phyloP scores from a whole-genome alignment of 1,284 basidiomycete species.

The Takashimella koratensis region DNA sequence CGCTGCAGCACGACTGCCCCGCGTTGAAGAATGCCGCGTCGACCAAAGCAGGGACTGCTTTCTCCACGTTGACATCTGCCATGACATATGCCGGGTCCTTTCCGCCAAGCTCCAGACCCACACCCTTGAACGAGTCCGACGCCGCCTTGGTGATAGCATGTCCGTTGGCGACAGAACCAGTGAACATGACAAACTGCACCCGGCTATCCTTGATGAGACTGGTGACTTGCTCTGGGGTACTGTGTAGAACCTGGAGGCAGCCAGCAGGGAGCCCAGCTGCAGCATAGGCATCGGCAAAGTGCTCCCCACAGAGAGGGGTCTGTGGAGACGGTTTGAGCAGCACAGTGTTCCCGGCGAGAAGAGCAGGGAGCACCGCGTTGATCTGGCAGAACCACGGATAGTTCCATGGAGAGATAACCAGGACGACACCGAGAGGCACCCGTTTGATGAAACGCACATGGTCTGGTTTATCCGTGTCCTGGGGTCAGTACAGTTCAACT shows the following conservation, averaged over 20 bases:
- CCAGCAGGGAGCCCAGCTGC: conserved; percentile 72
- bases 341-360: conserved; percentile 81
- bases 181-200: conserved; percentile 83
- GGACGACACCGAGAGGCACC: conserved; percentile 79
- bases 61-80: conserved; percentile 76
- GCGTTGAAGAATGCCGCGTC: conserved; percentile 92
- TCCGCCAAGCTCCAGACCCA: conserved; percentile 74
- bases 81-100: conserved; percentile 95
- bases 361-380: conserved; percentile 83
- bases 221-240: conserved; percentile 60
- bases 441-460: conserved; percentile 78
- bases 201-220: conserved; percentile 63
- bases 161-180: conserved; percentile 67
- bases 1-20: conserved; percentile 81
- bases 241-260: conserved; percentile 75
- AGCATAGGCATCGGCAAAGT: conserved; percentile 65
- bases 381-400: conserved; percentile 85
- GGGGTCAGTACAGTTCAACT: no score
- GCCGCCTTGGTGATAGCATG: conserved; percentile 47
- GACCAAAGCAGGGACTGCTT: conserved; percentile 78
- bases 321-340: conserved; percentile 93
- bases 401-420: conserved; percentile 58
- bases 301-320: conserved; percentile 81
- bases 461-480: conserved; percentile 76
- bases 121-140: conserved; percentile 65